Evolutionary conservation across 352 stramenopile species (phyloP), one percentile per base, ranked within the genome.

Genomic region (Lagenidium giganteum): DNA sequence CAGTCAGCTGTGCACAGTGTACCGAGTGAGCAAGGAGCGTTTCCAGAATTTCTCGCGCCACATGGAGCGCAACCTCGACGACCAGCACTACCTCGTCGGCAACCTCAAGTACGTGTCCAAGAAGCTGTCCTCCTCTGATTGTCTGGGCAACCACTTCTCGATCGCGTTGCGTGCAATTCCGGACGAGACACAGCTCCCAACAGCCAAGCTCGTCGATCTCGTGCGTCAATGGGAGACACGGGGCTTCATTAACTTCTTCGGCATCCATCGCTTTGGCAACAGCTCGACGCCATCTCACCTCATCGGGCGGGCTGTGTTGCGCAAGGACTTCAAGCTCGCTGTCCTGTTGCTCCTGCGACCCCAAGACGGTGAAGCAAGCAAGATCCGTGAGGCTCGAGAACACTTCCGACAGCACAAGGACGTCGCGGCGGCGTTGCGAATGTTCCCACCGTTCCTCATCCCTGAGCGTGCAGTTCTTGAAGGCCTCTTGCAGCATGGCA

Each of bases 241-340:
- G 22, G 95, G 96, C 3, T 98, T 98, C 55, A 87, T 98, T 44
- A 99, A 99, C 56, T 98, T 98, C 67, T 98, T 98, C 60, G 95
- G 96, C 8, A 84, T 98, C 49, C 92, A 98, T 61, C 74, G 88
- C 67, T 99, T 97, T 64, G 95, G 75, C 62, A 96, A 61, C 68
- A 91, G 61, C 28, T 78, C 67, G 51, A 98, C 77, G 72, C 91
- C 64, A 3, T 75, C 63, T 29, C 72, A 90, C 36, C 25, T 83
- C 26, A 71, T 98, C 27, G 96, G 96, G 4, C 88, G 96, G 18
- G 78, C 89, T 3, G 73, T 98, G 49, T 48, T 99, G 23, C 90
- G 91, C 34, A 95, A 94, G 47, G 87, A 98, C 48, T 98, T 93
- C 58, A 92, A 97, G 55, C 49, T 85, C 21, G 93, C 88, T 1